Conservation (phyloP, 305 asterid species). For the Fraxinus albicans region DNA sequence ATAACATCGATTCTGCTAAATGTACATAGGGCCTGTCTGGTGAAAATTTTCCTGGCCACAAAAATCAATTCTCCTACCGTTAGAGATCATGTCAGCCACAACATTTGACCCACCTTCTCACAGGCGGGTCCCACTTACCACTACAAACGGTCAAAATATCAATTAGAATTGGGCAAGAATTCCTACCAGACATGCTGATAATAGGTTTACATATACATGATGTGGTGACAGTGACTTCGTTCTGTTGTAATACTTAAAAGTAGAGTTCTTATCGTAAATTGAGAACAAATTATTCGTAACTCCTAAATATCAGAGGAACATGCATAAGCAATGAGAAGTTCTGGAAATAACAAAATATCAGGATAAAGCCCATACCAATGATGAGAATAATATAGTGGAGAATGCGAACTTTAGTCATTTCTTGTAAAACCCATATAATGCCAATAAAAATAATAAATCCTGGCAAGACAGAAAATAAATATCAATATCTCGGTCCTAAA, state of each 20-base stretch:
- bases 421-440: constrained; percentile 77
- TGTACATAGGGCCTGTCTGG: too few species aligned
- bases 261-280: constrained; percentile 62
- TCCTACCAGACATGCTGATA: too few species aligned
- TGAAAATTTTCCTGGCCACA: too few species aligned
- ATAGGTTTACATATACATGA: too few species aligned
- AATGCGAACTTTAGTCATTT: constrained; percentile 63
- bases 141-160: too few species aligned
- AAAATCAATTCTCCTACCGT: too few species aligned
- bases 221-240: not conserved
- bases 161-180: too few species aligned
- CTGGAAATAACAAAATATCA: not conserved
- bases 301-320: constrained; percentile 22
- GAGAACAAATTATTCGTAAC: constrained; percentile 97
- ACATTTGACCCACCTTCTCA: too few species aligned
- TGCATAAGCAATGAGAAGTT: constrained; percentile 15
- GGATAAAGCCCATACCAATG: constrained; percentile 60
- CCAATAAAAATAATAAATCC: constrained; percentile 88
- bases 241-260: not conserved
- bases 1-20: too few species aligned
- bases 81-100: too few species aligned
- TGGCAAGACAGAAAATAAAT: constrained; percentile 32
- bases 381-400: constrained; percentile 87
- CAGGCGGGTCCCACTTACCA: too few species aligned
- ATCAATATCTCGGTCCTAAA: not conserved